phyloP scores from a whole-genome alignment of 768 basidiomycete species.

The Boletus sensibilis region DNA sequence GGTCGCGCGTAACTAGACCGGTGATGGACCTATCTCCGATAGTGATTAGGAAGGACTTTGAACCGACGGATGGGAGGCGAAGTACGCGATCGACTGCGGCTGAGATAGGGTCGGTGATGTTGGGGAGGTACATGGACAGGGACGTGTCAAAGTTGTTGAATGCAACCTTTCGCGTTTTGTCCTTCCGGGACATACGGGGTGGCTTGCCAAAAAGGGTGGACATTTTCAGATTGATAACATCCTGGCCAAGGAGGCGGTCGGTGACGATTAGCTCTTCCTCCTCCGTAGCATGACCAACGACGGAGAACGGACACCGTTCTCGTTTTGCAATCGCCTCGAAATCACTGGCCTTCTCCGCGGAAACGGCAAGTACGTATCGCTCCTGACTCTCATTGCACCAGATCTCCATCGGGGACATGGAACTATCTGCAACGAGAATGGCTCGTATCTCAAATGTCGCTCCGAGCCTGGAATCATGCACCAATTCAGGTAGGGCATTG shows the following conservation, averaged over 20 bases:
- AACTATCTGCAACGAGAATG: constrained; percentile 85
- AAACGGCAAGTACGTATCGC: constrained; percentile 92
- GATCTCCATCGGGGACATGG: constrained; percentile 99
- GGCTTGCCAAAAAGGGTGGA: constrained; percentile 95
- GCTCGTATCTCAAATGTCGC: constrained; percentile 93
- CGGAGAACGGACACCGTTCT: constrained; percentile 90
- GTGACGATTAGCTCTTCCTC: constrained; percentile 86
- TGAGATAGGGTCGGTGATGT: constrained; percentile 47
- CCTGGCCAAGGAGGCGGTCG: constrained; percentile 73
- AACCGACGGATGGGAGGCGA: constrained; percentile 87
- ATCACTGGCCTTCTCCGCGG: constrained; percentile 51
- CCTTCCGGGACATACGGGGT: constrained; percentile 82
- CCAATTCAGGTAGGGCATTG: constrained; percentile 94
- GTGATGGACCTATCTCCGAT: constrained; percentile 96
- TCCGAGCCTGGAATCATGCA: constrained; percentile 93
- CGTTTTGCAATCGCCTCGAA: constrained; percentile 81
- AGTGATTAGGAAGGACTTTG: constrained; percentile 97
- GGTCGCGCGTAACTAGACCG: constrained; percentile 92
- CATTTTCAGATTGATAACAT: constrained; percentile 90
- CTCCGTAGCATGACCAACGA: constrained; percentile 85
- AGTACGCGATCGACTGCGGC: constrained; percentile 80
- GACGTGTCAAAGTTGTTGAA: constrained; percentile 67
- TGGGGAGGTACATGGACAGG: constrained; percentile 65
- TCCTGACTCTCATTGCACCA: constrained; percentile 99
- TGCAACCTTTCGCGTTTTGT: constrained; percentile 44